Base-by-base conservation (phyloP, 768 basidiomycete genomes). In the Psilocybe azurescens region DNA sequence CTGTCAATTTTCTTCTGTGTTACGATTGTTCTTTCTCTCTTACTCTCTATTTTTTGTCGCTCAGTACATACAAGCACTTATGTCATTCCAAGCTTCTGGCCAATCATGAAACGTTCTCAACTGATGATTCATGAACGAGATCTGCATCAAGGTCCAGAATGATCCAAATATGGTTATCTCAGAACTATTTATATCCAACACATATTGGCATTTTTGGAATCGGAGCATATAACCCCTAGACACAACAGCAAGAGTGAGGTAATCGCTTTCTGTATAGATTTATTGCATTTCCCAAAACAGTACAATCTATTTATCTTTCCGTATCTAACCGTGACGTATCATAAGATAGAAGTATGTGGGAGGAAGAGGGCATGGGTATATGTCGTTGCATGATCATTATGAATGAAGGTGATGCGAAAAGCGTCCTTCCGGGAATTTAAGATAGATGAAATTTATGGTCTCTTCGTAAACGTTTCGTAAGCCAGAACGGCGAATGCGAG, bases 401-500 rank as follows among this genome's bases (percentile, higher is more conserved):
- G 41, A 39, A 39, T 8, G 38, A 39, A 39, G 38, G 14, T 14
- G 14, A 39, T 8, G 41, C 14, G 14, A 44, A 13, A 14, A 16
- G 41, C 8, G 5, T 44, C 41, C 52, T 18, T 53, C 52, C 9
- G 36, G 18, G 52, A 18, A 16, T 10, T 8, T 53, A 13, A 36
- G 16, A 3, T 8, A n/a, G 16, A 53, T 53, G 5, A n/a, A n/a
- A 13, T 51, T 71, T 59, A 71, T 65, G 67, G 66, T 50, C 71
- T 64, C 58, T 72, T 74, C 38, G 75, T 77, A 59, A 83, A 76
- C 84, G 91, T 87, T 66, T 93, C 93, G 62, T 87, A 87, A 30
- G 83, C 87, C 57, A 98, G 78, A 36, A 97, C 82, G 2, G 84
- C 89, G 70, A 98, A 98, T 2, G 94, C 95, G 10, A 83, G 77